Evolutionary conservation across 169 alveolate genomes (phyloP).

Genomic region (Cryptosporidium felis): DNA sequence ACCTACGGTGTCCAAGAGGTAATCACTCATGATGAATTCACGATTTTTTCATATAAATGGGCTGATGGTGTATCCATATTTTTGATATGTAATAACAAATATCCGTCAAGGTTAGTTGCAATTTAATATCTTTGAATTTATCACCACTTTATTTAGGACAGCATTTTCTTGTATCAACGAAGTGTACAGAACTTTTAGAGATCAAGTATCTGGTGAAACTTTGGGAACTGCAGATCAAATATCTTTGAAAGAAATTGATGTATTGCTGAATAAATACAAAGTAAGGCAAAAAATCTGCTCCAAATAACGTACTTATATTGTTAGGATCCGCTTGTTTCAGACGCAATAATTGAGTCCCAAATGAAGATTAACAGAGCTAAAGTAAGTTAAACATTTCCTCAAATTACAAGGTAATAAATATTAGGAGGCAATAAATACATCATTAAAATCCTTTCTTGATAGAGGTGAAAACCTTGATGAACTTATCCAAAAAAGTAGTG

Average conservation of each 20-base stretch:
- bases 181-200: background rate
- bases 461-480: slow-evolving; percentile 71
- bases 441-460: slow-evolving; percentile 38
- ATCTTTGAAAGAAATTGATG: background rate
- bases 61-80: slow-evolving; percentile 36
- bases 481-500: slow-evolving; percentile 56
- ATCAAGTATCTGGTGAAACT: background rate
- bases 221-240: background rate
- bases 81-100: slow-evolving; percentile 22
- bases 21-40: slow-evolving; percentile 35
- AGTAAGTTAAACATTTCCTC: slow-evolving; percentile 2
- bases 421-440: slow-evolving; percentile 41
- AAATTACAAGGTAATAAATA: background rate
- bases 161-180: slow-evolving; percentile 61
- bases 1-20: slow-evolving; percentile 5
- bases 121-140: background rate
- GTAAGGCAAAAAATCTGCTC: background rate
- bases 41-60: slow-evolving; percentile 54
- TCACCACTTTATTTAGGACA: background rate
- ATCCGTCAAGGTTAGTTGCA: slow-evolving; percentile 31
- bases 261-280: slow-evolving; percentile 12
- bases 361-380: slow-evolving; percentile 41
- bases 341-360: slow-evolving; percentile 38
- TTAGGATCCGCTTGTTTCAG: slow-evolving; percentile 33
- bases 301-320: too few species aligned